Evolutionary conservation across 2,329 filamentous ascomycete genomes (phyloP), one percentile per base, ranked within the genome.

Genomic region (Magnaporthiopsis incrustans): DNA sequence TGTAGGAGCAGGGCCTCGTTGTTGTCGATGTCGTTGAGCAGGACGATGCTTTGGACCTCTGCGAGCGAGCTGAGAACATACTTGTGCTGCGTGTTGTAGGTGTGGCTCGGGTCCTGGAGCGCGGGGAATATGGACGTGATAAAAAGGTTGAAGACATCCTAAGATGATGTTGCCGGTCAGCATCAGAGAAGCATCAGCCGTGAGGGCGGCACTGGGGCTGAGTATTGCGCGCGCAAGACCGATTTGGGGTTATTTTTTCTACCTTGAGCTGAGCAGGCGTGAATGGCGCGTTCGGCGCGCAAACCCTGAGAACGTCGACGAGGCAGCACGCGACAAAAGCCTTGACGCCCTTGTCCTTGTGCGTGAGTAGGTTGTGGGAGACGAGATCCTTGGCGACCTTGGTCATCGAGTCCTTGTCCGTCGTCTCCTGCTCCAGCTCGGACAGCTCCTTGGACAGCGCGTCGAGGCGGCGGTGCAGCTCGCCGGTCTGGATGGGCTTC

Each of bases 121-220:
- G 92, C 87, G 60, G 93, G 92, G 59, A 98, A 83, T 68, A 96
- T 89, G 61, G 88, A 88, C 65, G 86, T 88, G 70, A 97, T 86
- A 73, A 97, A 92, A 67, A 97, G 85, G 33, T 88, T 89, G 79
- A 98, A 99, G 73, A 98, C 94, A 77, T 96, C 92, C 92, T 96
- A 68, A 25, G 64, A n/a, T 64, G 44, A 33, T 12, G 25, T 38
- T 44, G 3, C 30, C 22, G 27, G 33, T n/a, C 14, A 38, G n/a
- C 38, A 35, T 53, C 62, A 56, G 18, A 27, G 38, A 11, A 35
- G 33, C 62, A 53, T 33, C 25, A 33, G 32, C 64, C 60, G 61
- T 35, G 35, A 62, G 25, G 57, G 8, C 56, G 14, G 57, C 25
- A n/a, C n/a, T 22, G 33, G 30, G 22, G n/a, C n/a, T 26, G 25